Percentiles rank a stretch among this genome's conserved stretches.
These are phyloP conservation scores for Lactarius akahatsu DNA, from an alignment of 768 basidiomycete species.

Conservation along the genomic window DNA sequence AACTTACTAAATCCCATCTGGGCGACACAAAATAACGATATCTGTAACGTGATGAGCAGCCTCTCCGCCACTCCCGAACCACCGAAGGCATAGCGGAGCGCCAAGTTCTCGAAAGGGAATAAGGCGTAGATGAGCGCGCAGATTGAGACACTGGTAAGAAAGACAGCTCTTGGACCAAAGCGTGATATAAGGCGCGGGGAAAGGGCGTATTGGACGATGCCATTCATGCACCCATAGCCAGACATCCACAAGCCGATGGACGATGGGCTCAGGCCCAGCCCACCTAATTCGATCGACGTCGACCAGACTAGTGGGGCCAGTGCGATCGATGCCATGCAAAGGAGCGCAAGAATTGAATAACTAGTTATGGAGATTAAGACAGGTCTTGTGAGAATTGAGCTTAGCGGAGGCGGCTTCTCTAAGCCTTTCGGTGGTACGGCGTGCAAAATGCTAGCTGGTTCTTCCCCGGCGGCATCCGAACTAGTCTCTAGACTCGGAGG, in stretches of 20 bases:
- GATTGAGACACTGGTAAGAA: slow-evolving; percentile 31
- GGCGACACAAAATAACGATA: background rate
- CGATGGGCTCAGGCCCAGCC: slow-evolving; percentile 39
- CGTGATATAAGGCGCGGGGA: slow-evolving; percentile 39
- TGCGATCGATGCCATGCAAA: slow-evolving; percentile 41
- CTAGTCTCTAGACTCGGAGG: background rate
- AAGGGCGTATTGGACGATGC: slow-evolving; percentile 40
- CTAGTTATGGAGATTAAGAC: slow-evolving; percentile 45
- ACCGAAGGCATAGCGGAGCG: background rate
- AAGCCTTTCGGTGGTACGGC: background rate
- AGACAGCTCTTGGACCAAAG: slow-evolving; percentile 39
- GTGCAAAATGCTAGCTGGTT: background rate
- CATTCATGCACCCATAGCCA: slow-evolving; percentile 38
- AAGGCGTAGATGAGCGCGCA: slow-evolving; percentile 31
- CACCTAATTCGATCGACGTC: slow-evolving; percentile 29
- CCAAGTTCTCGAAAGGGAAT: slow-evolving; percentile 32
- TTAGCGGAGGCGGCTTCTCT: slow-evolving; percentile 35
- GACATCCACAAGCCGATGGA: slow-evolving; percentile 42
- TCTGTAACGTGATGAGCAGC: background rate
- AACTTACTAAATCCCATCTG: slow-evolving; percentile 2
- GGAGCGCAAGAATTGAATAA: slow-evolving; percentile 45
- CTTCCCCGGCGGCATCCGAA: background rate
- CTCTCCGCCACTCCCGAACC: background rate
- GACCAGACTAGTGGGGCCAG: slow-evolving; percentile 48
- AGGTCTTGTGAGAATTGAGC: slow-evolving; percentile 19